A percentile compares a stretch with the other conserved stretches of the same genome.
phyloP scores from a whole-genome alignment of 495 filamentous ascomycete genomes.

The Schizothecium vesticola region DNA sequence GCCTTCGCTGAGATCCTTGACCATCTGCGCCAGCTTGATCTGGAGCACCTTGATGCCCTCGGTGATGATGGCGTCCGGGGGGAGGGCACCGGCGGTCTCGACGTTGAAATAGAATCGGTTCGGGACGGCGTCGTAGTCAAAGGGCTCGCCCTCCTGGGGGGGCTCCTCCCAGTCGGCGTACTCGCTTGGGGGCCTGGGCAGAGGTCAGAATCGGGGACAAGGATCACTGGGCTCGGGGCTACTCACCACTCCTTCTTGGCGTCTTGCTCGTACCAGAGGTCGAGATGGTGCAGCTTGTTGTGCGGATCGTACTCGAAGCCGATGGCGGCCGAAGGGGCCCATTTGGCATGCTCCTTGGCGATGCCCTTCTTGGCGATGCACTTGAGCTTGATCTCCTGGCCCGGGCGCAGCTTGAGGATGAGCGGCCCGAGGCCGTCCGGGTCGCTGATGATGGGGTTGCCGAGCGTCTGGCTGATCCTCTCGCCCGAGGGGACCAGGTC shows the following conservation, averaged over 20 bases:
- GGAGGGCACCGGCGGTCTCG: conserved; percentile 79
- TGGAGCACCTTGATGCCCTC: conserved; percentile 87
- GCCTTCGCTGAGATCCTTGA: conserved; percentile 61
- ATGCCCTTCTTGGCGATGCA: conserved; percentile 98
- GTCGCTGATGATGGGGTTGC: conserved; percentile 84
- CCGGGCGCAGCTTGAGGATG: conserved; percentile 82
- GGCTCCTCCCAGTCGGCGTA: conserved; percentile 85
- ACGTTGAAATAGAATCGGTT: conserved; percentile 86
- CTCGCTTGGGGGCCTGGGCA: conserved; percentile 70
- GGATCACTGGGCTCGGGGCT: not conserved
- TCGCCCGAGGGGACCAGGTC: conserved; percentile 73
- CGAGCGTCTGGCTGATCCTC: conserved; percentile 53
- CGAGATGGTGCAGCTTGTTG: conserved; percentile 83
- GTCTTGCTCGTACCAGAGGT: conserved; percentile 92
- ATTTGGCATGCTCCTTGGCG: conserved; percentile 97
- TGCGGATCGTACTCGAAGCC: conserved; percentile 98
- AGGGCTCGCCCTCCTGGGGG: conserved; percentile 71
- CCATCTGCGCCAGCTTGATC: conserved; percentile 79
- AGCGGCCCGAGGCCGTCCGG: conserved; percentile 70
- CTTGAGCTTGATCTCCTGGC: conserved; percentile 79
- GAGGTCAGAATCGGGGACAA: not conserved
- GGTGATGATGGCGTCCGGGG: conserved; percentile 79
- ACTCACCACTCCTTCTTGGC: conserved; percentile 82
- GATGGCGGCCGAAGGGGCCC: conserved; percentile 84
- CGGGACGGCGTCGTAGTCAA: conserved; percentile 86